phyloP scores from a whole-genome alignment of 306 rosid genomes.

The Cucumis sativus region DNA sequence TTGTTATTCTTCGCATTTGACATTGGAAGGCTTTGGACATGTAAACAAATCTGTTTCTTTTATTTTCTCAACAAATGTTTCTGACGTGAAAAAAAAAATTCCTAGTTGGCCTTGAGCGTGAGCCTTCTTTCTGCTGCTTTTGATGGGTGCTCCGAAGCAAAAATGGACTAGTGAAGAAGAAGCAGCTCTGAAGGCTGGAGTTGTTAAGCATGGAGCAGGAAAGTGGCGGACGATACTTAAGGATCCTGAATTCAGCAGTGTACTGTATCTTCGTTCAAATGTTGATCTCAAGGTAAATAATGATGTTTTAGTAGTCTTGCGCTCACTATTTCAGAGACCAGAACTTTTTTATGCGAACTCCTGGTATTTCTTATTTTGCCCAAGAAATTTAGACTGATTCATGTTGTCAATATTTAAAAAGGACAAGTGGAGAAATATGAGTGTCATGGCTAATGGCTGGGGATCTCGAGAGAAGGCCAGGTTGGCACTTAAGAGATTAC shows the following conservation, averaged over 20 bases:
- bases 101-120: background rate
- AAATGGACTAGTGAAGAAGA: conserved; percentile 93
- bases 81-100: background rate
- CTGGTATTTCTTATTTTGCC: background rate
- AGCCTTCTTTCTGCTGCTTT: conserved; percentile 13
- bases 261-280: conserved; percentile 77
- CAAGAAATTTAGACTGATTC: background rate
- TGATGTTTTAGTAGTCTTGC: background rate
- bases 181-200: conserved; percentile 93
- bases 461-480: conserved; percentile 75
- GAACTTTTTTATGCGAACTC: background rate
- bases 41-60: background rate
- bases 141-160: conserved; percentile 98
- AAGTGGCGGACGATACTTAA: conserved; percentile 97
- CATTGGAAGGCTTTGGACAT: background rate
- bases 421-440: conserved; percentile 99
- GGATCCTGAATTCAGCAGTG: conserved; percentile 73
- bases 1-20: background rate
- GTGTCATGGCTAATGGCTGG: conserved; percentile 95
- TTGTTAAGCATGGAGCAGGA: conserved; percentile 91
- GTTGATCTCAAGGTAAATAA: conserved; percentile 85
- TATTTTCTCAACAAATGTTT: background rate
- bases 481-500: conserved; percentile 48
- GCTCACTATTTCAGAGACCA: background rate
- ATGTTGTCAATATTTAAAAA: conserved; percentile 12